A percentile compares a stretch with the other conserved stretches of the same genome.
These are phyloP conservation scores for Trichoderma atroviride DNA, from an alignment of 2,329 filamentous ascomycete species.

Conservation along the genomic window DNA sequence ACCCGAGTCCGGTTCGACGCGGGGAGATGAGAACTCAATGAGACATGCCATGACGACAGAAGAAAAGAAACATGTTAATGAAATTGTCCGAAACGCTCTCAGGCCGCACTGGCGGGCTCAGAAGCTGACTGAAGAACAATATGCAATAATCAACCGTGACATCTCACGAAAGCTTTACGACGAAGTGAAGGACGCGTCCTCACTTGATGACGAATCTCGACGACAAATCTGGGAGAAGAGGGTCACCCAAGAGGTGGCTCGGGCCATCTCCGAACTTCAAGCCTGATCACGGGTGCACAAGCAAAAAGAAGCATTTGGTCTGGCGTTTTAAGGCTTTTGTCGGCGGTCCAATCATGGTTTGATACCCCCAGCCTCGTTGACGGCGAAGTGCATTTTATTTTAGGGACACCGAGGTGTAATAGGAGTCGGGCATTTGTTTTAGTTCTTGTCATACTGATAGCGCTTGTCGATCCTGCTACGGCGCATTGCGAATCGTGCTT, in stretches of 20 bases:
- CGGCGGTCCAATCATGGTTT: conserved; percentile 28
- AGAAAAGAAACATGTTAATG: conserved; percentile 85
- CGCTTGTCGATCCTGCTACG: conserved; percentile 21
- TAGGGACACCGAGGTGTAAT: conserved; percentile 26
- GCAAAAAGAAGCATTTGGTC: conserved; percentile 25
- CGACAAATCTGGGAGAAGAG: conserved; percentile 73
- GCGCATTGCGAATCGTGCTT: conserved; percentile 21
- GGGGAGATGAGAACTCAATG: conserved; percentile 59
- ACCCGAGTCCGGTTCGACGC: conserved; percentile 34
- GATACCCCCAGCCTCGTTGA: conserved; percentile 29
- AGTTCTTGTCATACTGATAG: conserved; percentile 24
- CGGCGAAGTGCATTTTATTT: conserved; percentile 26
- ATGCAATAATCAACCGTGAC: conserved; percentile 86
- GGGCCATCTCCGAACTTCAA: conserved; percentile 65
- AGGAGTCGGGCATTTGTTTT: conserved; percentile 28
- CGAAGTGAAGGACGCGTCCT: conserved; percentile 56
- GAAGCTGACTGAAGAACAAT: conserved; percentile 83
- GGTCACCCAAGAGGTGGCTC: conserved; percentile 76
- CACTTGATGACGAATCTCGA: conserved; percentile 66
- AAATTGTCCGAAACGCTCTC: conserved; percentile 81
- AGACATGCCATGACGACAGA: conserved; percentile 70
- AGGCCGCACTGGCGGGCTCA: conserved; percentile 81
- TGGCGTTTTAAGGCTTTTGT: conserved; percentile 28
- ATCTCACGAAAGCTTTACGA: conserved; percentile 89
- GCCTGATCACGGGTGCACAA: conserved; percentile 42